These are phyloP conservation scores for Penicillium angulare DNA, from an alignment of 495 filamentous ascomycete genomes.

Conservation along the genomic window DNA sequence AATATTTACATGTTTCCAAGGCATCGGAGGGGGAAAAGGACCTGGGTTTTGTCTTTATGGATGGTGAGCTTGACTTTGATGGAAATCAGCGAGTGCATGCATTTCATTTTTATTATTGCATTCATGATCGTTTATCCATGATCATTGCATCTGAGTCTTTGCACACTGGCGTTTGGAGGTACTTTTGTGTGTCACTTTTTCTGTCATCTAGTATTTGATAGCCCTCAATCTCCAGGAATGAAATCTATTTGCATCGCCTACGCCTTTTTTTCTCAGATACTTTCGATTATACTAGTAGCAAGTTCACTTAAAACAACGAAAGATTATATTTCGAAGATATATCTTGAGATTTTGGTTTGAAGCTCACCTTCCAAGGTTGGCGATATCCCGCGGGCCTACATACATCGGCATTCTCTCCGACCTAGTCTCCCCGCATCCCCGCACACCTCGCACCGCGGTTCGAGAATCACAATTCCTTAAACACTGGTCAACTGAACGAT, in stretches of 20 bases:
- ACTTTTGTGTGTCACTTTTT: conserved; percentile 9
- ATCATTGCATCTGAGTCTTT: conserved; percentile 26
- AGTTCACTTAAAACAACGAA: too few species aligned
- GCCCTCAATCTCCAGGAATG: conserved; percentile 11
- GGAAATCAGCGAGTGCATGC: conserved; percentile 21
- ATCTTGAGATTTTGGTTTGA: too few species aligned
- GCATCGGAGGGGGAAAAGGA: conserved; percentile 14
- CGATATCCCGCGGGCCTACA: background rate
- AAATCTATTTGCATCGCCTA: conserved; percentile 2
- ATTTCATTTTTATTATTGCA: conserved; percentile 13
- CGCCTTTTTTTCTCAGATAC: too few species aligned
- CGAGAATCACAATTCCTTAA: background rate
- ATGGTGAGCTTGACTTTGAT: conserved; percentile 15
- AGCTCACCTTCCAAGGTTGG: background rate
- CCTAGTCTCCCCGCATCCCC: conserved; percentile 17
- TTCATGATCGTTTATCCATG: conserved; percentile 14
- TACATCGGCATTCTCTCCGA: conserved; percentile 28
- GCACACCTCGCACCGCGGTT: conserved; percentile 1
- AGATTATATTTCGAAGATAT: too few species aligned
- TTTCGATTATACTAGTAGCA: too few species aligned
- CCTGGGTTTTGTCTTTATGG: background rate
- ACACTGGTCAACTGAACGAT: background rate
- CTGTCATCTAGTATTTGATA: conserved; percentile 20
- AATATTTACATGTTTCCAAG: conserved; percentile 15
- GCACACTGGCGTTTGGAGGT: conserved; percentile 18